Percentiles rank a stretch among this genome's conserved stretches.
phyloP scores from a whole-genome alignment of 139 green algal species.

The Closterium sp. region DNA sequence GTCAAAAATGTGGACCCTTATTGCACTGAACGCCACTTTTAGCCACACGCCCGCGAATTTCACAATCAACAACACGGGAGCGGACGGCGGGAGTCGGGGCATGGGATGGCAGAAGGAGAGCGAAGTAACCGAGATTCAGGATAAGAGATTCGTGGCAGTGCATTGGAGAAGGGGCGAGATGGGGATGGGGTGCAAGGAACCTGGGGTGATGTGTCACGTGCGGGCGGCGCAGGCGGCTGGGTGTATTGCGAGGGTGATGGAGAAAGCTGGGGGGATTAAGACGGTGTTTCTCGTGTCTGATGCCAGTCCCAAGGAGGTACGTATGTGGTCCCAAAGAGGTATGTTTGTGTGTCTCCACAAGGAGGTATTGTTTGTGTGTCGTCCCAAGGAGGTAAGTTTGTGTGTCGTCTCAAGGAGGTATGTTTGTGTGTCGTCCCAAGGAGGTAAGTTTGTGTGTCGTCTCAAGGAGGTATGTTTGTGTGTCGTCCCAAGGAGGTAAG shows the following conservation, averaged over 20 bases:
- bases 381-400: too few relatives aligned
- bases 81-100: not conserved
- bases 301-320: not conserved
- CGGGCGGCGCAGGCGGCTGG: too few relatives aligned
- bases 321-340: too few relatives aligned
- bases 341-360: too few relatives aligned
- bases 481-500: too few relatives aligned
- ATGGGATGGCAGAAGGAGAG: not conserved
- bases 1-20: not conserved
- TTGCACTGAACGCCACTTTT: not conserved
- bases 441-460: too few relatives aligned
- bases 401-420: too few relatives aligned
- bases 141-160: not conserved
- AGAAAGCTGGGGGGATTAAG: not conserved
- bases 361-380: too few relatives aligned
- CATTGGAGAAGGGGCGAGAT: not conserved
- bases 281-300: not conserved
- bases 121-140: not conserved
- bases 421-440: too few relatives aligned
- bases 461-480: too few relatives aligned
- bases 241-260: not conserved
- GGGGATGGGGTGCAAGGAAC: not conserved
- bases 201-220: not conserved
- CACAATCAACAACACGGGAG: not conserved
- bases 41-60: not conserved